A percentile compares a stretch with the other conserved stretches of the same genome.
phyloP scores from a whole-genome alignment of 345 rosid species.

The Brassica carinata region DNA sequence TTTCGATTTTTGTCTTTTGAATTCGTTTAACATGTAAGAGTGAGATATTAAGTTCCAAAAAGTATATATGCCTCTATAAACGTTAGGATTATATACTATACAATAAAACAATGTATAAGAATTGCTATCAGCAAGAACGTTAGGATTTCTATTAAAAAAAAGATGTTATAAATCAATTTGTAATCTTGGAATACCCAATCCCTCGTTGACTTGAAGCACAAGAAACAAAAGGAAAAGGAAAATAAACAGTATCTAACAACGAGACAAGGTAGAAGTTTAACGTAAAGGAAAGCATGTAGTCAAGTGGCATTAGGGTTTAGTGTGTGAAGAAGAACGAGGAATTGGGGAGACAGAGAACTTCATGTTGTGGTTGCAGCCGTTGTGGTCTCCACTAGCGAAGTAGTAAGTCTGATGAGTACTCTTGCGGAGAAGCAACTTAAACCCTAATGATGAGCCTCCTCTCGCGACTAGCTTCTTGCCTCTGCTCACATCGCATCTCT shows the following conservation, averaged over 20 bases:
- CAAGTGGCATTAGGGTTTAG: background rate
- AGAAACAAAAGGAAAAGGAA: background rate
- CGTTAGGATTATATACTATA: background rate
- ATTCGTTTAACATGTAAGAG: background rate
- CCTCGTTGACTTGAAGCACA: background rate
- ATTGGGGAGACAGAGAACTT: conserved; percentile 12
- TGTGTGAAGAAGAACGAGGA: background rate
- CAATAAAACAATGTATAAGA: too few species aligned
- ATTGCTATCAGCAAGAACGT: too few species aligned
- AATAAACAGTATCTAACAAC: background rate
- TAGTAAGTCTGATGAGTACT: background rate
- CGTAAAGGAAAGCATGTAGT: background rate
- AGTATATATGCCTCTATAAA: background rate
- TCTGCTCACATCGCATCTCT: conserved; percentile 10
- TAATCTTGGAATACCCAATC: background rate
- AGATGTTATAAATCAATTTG: background rate
- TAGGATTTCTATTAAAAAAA: too few species aligned
- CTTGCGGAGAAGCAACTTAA: conserved; percentile 23
- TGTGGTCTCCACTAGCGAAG: background rate
- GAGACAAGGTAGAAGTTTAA: background rate
- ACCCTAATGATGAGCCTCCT: conserved; percentile 6
- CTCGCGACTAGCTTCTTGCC: conserved; percentile 1
- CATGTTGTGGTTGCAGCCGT: conserved; percentile 23
- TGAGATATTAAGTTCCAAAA: background rate
- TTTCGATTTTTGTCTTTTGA: background rate